phyloP scores from a whole-genome alignment of 345 rosid species.

The Cardamine chenopodiifolia region DNA sequence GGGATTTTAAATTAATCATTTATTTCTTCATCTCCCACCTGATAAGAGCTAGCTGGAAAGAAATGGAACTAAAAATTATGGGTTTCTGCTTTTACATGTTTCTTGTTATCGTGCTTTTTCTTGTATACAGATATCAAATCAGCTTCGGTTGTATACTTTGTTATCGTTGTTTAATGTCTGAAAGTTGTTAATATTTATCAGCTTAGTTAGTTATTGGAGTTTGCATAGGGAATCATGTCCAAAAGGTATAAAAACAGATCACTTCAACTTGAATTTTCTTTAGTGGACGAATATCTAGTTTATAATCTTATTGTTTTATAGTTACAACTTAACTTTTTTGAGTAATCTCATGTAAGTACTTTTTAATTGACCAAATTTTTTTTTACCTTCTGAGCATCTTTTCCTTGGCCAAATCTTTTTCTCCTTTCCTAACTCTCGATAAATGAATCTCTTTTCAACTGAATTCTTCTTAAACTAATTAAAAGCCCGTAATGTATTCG shows the following conservation, averaged over 20 bases:
- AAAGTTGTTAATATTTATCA: slow-evolving; percentile 6
- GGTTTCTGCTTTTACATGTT: slow-evolving; percentile 22
- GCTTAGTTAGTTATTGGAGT: slow-evolving; percentile 1
- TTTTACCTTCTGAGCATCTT: slow-evolving; percentile 32
- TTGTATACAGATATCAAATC: background rate
- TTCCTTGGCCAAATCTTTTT: slow-evolving; percentile 19
- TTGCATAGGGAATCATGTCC: slow-evolving; percentile 25
- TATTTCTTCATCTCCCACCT: slow-evolving; percentile 32
- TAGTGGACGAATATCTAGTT: slow-evolving; percentile 13
- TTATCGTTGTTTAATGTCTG: slow-evolving; percentile 16
- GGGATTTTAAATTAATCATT: slow-evolving; percentile 9
- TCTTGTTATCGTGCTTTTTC: background rate
- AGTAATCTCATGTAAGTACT: slow-evolving; percentile 28
- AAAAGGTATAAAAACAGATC: slow-evolving; percentile 31
- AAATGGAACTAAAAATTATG: slow-evolving; percentile 23
- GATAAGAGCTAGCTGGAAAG: slow-evolving; percentile 25
- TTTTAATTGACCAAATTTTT: no score
- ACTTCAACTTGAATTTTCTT: slow-evolving; percentile 6
- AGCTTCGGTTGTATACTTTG: slow-evolving; percentile 22
- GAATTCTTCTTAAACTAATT: background rate
- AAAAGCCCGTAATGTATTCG: background rate
- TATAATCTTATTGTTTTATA: slow-evolving; percentile 17
- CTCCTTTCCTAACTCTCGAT: slow-evolving; percentile 12
- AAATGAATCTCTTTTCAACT: slow-evolving; percentile 14
- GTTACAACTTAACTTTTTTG: slow-evolving; percentile 16